phyloP scores from a whole-genome alignment of 306 rosid species.

The Mimosa pudica region DNA sequence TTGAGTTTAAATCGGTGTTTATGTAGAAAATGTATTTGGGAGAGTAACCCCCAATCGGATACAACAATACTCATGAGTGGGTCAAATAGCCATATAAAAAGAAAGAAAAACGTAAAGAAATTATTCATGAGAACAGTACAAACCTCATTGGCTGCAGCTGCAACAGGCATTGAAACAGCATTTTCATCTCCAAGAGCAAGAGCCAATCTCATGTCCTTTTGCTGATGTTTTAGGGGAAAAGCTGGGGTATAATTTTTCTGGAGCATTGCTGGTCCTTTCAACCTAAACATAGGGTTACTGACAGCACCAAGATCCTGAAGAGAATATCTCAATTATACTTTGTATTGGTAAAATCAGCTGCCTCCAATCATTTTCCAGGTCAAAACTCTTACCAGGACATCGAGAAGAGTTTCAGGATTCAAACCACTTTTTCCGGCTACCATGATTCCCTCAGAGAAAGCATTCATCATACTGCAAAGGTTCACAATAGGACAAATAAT shows the following conservation, averaged over 20 bases:
- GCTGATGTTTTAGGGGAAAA: slow-evolving; percentile 89
- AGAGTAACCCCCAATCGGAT: neutral
- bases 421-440: slow-evolving; percentile 74
- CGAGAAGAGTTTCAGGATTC: slow-evolving; percentile 69
- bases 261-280: slow-evolving; percentile 82
- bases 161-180: slow-evolving; percentile 75
- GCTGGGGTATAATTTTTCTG: slow-evolving; percentile 70
- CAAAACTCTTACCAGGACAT: slow-evolving; percentile 61
- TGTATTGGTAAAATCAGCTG: slow-evolving; percentile 9
- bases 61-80: no score
- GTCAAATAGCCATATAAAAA: no score
- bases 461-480: slow-evolving; percentile 74
- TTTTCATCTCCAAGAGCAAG: slow-evolving; percentile 82
- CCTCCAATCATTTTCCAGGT: slow-evolving; percentile 21
- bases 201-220: slow-evolving; percentile 92
- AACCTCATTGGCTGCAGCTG: slow-evolving; percentile 91
- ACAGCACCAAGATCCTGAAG: slow-evolving; percentile 74
- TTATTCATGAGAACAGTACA: neutral
- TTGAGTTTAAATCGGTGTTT: no score
- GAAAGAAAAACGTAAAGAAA: neutral
- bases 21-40: neutral
- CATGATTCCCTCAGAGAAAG: slow-evolving; percentile 82
- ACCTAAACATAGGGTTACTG: slow-evolving; percentile 69
- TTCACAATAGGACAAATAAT: slow-evolving; percentile 12
- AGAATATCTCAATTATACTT: slow-evolving; percentile 27